Evolutionary conservation across 768 basidiomycete genomes (phyloP).

Genomic region (Rhodotorula kratochvilovae): DNA sequence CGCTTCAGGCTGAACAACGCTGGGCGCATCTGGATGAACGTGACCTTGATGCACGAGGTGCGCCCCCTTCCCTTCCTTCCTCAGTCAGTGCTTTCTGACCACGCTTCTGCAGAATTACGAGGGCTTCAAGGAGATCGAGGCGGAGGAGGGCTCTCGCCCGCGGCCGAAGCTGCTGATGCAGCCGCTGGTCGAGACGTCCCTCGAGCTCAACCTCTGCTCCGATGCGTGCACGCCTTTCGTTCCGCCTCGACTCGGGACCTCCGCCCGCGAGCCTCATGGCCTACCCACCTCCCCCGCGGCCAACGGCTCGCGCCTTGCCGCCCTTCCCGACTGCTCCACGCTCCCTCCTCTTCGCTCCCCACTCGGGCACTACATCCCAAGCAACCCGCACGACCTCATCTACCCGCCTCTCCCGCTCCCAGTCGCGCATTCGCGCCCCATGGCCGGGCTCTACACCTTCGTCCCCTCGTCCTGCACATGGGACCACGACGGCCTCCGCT

Average conservation of each 20-base stretch:
- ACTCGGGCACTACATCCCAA: background rate
- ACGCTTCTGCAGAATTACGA: constrained; percentile 4
- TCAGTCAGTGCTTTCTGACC: too few species aligned
- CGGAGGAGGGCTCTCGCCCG: background rate
- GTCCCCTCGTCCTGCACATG: background rate
- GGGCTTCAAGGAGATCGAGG: background rate
- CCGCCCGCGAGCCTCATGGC: background rate
- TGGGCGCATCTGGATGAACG: constrained; percentile 14
- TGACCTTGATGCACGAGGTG: background rate
- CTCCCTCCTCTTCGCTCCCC: background rate
- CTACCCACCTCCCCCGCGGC: background rate
- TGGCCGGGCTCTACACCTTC: constrained; percentile 14
- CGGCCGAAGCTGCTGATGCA: background rate
- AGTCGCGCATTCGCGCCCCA: constrained; percentile 5
- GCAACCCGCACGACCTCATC: background rate
- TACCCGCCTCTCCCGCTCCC: background rate
- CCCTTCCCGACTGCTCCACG: background rate
- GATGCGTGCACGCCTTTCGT: background rate
- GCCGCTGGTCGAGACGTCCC: background rate
- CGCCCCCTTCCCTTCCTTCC: too few species aligned
- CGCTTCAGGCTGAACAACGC: constrained; percentile 14
- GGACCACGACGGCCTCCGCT: constrained; percentile 20
- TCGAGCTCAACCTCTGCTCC: constrained; percentile 19
- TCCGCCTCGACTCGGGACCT: constrained; percentile 8
- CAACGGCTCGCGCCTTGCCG: background rate